Evolutionary conservation across 306 rosid species (phyloP), one percentile per base, ranked within the genome.

Genomic region (Coriaria nepalensis): DNA sequence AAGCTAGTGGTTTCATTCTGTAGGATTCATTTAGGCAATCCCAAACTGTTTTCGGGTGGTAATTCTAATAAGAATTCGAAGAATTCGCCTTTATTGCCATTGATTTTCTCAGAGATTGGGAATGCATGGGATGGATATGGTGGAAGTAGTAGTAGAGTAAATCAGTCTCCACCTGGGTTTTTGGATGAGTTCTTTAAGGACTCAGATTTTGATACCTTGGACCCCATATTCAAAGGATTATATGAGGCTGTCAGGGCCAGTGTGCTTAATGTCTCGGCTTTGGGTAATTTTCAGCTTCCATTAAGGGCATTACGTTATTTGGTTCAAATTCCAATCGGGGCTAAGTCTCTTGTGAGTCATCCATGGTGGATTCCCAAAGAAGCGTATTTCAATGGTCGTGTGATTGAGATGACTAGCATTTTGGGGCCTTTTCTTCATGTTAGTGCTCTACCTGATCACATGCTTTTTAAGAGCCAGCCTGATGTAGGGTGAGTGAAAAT

Each of bases 311-410:
- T 92, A 76, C 37, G 72, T 53, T 92, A 49, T 64, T 61, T 92
- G 72, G 87, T 92, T 53, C 79, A 87, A 37, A 77, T 85, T 55
- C 96, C 96, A 2, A 41, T 50, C 40, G 96, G 94, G 51, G 96
- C 96, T 1, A 86, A 76, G 75, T 79, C 93, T 8, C 69, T 92
- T 9, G 96, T 92, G 53, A 79, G 46, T 45, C 96, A 85, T 33
- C 71, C 69, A 0, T 92, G 96, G 98, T 92, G 98, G 98, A 82
- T 92, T 63, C 96, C 98, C 1, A 79, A 76, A 47, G 94, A 81
- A 0, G 68, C 55, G 40, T 92, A 85, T 58, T 68, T 81, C 70
- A 82, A 83, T 58, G 98, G 98, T 13, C 95, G 98, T 37, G 98
- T 85, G n/a, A 85, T 86, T n/a, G 98, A 92, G 46, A 78, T 75